phyloP scores from a whole-genome alignment of 371 early-diverging fungal genomes.

The Batkoa obscura region DNA sequence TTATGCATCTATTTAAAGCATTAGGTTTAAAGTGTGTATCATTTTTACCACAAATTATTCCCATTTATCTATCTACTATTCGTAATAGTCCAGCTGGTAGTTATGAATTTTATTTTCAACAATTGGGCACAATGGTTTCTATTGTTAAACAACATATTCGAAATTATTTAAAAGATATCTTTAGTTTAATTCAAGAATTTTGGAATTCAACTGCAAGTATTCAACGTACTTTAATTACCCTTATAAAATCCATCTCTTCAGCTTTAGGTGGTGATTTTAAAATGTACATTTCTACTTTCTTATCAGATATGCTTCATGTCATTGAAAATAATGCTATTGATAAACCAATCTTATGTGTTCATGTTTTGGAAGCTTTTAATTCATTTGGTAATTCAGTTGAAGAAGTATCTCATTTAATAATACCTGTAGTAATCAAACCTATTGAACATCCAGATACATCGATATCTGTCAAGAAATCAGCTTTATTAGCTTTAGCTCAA shows the following conservation, averaged over 20 bases:
- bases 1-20: conserved; percentile 84
- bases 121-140: conserved; percentile 65
- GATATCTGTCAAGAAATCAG: conserved; percentile 37
- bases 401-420: conserved; percentile 80
- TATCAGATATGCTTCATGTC: conserved; percentile 40
- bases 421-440: conserved; percentile 67
- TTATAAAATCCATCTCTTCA: conserved; percentile 71
- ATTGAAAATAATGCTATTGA: conserved; percentile 68
- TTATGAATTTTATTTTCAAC: conserved; percentile 80
- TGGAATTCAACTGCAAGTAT: conserved; percentile 53
- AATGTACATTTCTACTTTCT: conserved; percentile 45
- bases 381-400: conserved; percentile 83
- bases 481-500: conserved; percentile 61
- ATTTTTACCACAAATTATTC: conserved; percentile 59
- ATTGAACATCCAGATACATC: conserved; percentile 59
- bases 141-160: conserved; percentile 82
- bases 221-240: conserved; percentile 58
- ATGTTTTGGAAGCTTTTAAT: conserved; percentile 65
- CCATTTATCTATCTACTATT: conserved; percentile 51
- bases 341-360: conserved; percentile 42
- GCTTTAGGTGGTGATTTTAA: conserved; percentile 81
- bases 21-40: conserved; percentile 64
- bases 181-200: conserved; percentile 54
- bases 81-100: conserved; percentile 29
- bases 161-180: conserved; percentile 62